Base-by-base conservation (phyloP, 805 yeast species). In the Zygosaccharomyces bisporus region DNA sequence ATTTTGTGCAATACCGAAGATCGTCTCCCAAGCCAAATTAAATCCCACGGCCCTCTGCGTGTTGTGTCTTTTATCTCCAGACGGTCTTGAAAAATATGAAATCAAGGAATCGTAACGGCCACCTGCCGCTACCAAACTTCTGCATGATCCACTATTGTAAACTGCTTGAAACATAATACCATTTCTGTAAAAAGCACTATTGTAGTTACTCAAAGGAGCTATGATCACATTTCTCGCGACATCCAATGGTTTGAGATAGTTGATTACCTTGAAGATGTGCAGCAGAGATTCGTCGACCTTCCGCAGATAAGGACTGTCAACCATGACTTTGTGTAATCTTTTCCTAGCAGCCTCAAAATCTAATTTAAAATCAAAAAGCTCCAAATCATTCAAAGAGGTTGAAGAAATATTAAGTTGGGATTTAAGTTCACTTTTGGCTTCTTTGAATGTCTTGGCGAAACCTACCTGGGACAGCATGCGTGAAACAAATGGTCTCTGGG, bases 151-250 rank as follows among this genome's bases (percentile, higher is more conserved):
- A 73, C 80, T 82, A 43, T 86, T 84, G 51, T 80, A 76, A 1
- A 88, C 76, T 0, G 86, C 87, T 54, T 88, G 95, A 60, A 91
- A 93, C 95, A 93, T 88, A 1, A 90, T 67, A 0, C 95, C 95
- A 13, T 81, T 80, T 30, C 74, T 70, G 59, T 90, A 93, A 59
- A 88, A 91, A 7, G 81, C 75, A 24, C 83, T 77, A 53, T 88
- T 88, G 65, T 86, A 87, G 51, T 88, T 87, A 56, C 89, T 79
- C 63, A 93, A 73, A 0, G 99, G 99, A 3, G 87, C 79, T 21
- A 93, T 68, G 21, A 76, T 74, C 9, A 89, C 67, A 12, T 74
- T 71, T 3, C 79, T 70, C 3, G 69, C 66, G 1, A 87, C 75
- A 0, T 86, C 88, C 41, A 90, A 69, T 14, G 76, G 70, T 37